Percentiles rank a stretch among this genome's conserved stretches.
phyloP scores from a whole-genome alignment of 768 basidiomycete genomes.

The Pulveroboletus sp. region DNA sequence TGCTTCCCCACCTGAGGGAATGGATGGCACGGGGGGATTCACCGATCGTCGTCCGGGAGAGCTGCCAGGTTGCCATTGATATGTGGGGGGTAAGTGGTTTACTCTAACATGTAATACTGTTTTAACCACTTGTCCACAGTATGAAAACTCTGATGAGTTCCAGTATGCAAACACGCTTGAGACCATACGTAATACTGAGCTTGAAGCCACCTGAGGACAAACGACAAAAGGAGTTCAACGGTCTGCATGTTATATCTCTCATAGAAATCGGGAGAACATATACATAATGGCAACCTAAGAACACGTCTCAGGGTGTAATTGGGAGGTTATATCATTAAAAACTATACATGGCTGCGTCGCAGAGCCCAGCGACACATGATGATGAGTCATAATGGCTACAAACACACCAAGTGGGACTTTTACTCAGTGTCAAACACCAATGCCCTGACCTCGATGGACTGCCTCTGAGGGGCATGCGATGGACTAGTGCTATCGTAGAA shows the following conservation, averaged over 20 bases:
- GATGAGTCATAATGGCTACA: not conserved
- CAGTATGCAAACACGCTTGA: slow-evolving; percentile 64
- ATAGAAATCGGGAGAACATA: not conserved
- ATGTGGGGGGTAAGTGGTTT: slow-evolving; percentile 80
- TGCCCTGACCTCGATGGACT: slow-evolving; percentile 42
- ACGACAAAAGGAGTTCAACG: not conserved
- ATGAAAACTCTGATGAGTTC: slow-evolving; percentile 77
- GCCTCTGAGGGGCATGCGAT: slow-evolving; percentile 33
- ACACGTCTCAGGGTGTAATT: not conserved
- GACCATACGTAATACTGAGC: slow-evolving; percentile 5
- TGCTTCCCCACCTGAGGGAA: slow-evolving; percentile 79
- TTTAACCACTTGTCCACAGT: slow-evolving; percentile 36
- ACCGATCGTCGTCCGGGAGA: slow-evolving; percentile 88
- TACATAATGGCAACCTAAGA: not conserved
- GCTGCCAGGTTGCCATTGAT: slow-evolving; percentile 93
- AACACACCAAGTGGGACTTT: not conserved
- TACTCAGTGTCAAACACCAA: slow-evolving; percentile 41
- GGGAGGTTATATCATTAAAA: no score
- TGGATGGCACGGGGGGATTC: slow-evolving; percentile 77
- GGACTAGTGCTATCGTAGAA: slow-evolving; percentile 36
- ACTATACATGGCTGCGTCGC: no score
- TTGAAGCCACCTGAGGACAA: slow-evolving; percentile 11
- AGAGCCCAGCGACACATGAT: not conserved
- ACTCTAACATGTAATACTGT: not conserved
- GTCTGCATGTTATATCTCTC: not conserved